Conservation (phyloP, 805 yeast genomes). For the Candida ulmi region DNA sequence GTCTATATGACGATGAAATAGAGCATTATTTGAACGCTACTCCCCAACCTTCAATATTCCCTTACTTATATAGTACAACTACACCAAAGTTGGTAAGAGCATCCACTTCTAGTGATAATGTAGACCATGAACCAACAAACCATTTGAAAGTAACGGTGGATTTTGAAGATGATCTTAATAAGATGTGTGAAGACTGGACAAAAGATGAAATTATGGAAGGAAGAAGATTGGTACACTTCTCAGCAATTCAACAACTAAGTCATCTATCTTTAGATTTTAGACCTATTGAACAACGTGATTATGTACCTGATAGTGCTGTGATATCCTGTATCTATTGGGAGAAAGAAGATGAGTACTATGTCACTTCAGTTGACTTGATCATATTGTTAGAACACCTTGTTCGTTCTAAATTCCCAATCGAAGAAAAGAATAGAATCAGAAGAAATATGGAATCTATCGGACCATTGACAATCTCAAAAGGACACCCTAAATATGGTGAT, state of each 20-base stretch:
- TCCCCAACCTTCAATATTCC: too few relatives aligned
- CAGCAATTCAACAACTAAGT: conserved; percentile 30
- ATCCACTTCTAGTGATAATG: not conserved
- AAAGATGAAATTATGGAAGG: conserved; percentile 33
- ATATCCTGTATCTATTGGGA: conserved; percentile 58
- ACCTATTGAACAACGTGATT: conserved; percentile 31
- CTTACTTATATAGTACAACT: too few relatives aligned
- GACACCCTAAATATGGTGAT: conserved; percentile 29
- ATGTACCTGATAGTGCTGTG: conserved; percentile 36
- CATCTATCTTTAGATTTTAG: conserved; percentile 33
- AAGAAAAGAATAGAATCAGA: conserved; percentile 65
- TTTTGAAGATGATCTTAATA: conserved; percentile 10
- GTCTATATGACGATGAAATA: too few relatives aligned
- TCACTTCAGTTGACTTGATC: conserved; percentile 63
- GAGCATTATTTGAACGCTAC: too few relatives aligned
- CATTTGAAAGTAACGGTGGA: conserved; percentile 14
- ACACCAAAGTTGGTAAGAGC: not conserved
- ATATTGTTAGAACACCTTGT: conserved; percentile 51
- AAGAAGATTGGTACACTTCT: conserved; percentile 45
- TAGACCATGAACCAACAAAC: too few relatives aligned
- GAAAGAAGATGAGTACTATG: conserved; percentile 40
- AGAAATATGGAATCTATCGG: conserved; percentile 60
- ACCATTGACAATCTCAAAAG: conserved; percentile 54
- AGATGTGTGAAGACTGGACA: conserved; percentile 42
- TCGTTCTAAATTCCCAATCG: conserved; percentile 49